Evolutionary conservation across 2,329 filamentous ascomycete genomes (phyloP).

Genomic region (Colletotrichum brevisporum): DNA sequence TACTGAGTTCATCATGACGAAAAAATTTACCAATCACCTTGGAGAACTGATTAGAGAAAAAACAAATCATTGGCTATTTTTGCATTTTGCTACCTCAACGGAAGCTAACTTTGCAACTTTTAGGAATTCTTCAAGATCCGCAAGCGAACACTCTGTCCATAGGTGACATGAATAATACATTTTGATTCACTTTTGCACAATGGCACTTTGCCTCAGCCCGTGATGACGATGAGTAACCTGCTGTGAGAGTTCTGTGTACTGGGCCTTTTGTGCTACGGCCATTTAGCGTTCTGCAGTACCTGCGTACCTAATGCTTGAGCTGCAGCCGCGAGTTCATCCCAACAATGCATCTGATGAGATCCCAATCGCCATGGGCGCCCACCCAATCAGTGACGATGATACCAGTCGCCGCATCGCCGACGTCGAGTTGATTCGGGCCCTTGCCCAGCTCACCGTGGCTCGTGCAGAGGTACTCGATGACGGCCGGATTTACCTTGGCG

Average conservation of each 20-base stretch:
- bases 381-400: conserved; percentile 96
- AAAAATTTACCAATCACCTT: conserved; percentile 67
- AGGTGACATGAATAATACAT: background rate
- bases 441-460: conserved; percentile 67
- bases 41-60: conserved; percentile 69
- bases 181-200: background rate
- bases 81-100: conserved; percentile 13
- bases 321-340: conserved; percentile 87
- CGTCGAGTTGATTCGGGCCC: conserved; percentile 63
- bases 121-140: background rate
- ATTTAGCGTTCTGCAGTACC: background rate
- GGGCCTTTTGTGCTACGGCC: background rate
- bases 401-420: conserved; percentile 84
- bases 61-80: conserved; percentile 38
- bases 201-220: background rate
- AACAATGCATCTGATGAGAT: conserved; percentile 87
- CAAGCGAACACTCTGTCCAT: background rate
- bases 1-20: conserved; percentile 71
- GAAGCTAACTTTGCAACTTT: conserved; percentile 24
- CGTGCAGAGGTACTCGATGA: conserved; percentile 73
- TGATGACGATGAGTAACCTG: background rate
- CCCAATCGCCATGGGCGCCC: conserved; percentile 89
- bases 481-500: conserved; percentile 85
- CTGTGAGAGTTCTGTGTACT: background rate
- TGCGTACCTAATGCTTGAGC: conserved; percentile 54